A percentile compares a stretch with the other conserved stretches of the same genome.
These are phyloP conservation scores for Hebeloma cylindrosporum DNA, from an alignment of 768 basidiomycete species.

Conservation along the genomic window DNA sequence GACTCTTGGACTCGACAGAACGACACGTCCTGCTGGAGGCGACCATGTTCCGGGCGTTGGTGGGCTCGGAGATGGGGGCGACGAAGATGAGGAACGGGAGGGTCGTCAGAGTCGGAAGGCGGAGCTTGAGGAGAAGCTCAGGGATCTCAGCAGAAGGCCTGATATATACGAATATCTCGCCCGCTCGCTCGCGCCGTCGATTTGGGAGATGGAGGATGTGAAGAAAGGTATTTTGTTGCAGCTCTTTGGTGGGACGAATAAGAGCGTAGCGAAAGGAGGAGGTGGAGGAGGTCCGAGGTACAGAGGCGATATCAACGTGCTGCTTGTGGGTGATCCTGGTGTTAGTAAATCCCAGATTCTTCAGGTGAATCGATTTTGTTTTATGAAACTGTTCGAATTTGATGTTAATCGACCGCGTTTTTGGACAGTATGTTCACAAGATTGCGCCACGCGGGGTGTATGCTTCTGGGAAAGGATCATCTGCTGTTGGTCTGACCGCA, in stretches of 20 bases:
- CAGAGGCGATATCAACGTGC: slow-evolving; percentile 95
- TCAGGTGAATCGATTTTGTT: slow-evolving; percentile 50
- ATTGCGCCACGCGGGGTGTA: slow-evolving; percentile 98
- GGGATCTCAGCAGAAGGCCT: slow-evolving; percentile 65
- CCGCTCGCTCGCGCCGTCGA: slow-evolving; percentile 86
- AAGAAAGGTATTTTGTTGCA: slow-evolving; percentile 98
- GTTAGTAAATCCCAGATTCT: slow-evolving; percentile 95
- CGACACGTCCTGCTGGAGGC: slow-evolving; percentile 69
- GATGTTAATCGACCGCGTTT: too few relatives aligned
- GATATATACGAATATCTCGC: slow-evolving; percentile 89
- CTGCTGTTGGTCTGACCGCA: slow-evolving; percentile 97
- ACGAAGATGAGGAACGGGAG: slow-evolving; percentile 36
- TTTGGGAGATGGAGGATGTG: slow-evolving; percentile 98
- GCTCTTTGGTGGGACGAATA: slow-evolving; percentile 97
- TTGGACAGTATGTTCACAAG: slow-evolving; percentile 90
- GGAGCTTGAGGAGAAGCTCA: slow-evolving; percentile 78
- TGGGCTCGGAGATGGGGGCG: slow-evolving; percentile 66
- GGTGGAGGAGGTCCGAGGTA: slow-evolving; percentile 96
- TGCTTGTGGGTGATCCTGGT: slow-evolving; percentile 97
- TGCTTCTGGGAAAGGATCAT: slow-evolving; percentile 97
- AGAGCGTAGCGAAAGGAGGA: slow-evolving; percentile 88
- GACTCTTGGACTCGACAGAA: slow-evolving; percentile 74
- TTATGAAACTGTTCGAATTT: slow-evolving; percentile 3
- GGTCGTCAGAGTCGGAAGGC: slow-evolving; percentile 50
- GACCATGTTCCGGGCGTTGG: slow-evolving; percentile 70